Evolutionary conservation across 1,284 basidiomycete species (phyloP), one percentile per base, ranked within the genome.

Genomic region (Fomitopsis schrenkii): DNA sequence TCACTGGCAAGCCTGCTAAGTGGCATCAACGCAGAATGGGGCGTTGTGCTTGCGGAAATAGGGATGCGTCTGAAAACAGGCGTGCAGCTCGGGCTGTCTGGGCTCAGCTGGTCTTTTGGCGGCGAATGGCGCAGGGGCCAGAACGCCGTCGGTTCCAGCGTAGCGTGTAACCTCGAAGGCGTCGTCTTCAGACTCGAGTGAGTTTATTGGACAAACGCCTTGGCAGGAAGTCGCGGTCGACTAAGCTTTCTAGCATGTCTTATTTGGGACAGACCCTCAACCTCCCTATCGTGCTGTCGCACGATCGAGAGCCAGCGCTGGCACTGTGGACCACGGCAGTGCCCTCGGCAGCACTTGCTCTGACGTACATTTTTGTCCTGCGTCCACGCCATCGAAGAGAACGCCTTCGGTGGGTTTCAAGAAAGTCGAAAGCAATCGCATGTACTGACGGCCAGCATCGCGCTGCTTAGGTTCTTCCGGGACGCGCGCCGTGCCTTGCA

Each of bases 401-500:
- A 64, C 68, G 73, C 44, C 61, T 69, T 28, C 67, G 67, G 76
- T 78, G 60, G 35, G 75, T 69, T 45, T 61, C 46, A 33, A 44
- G 57, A 19, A 15, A 19, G 53, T 60, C 42, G 22, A 26, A 19
- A 28, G 30, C 40, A 45, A 38, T 26, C 26, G 42, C 36, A 33
- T 52, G 26, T 56, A 46, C 28, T 36, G n/a, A 35, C 35, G 36
- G 52, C 22, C 35, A 22, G 22, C 38, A 50, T 41, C 30, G 35
- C 10, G 41, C 10, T 41, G 8, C 54, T 8, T 55, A 75, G 80
- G 78, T 80, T 79, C 74, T 79, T 91, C 67, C 78, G 84, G 46
- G 73, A 78, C 38, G 78, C 76, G 36, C 75, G 77, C 53, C 76
- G 72, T 53, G 81, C 83, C 55, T 79, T 89, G 64, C 77, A 77